phyloP scores from a whole-genome alignment of 495 filamentous ascomycete species.

The Venustampulla echinocandica region DNA sequence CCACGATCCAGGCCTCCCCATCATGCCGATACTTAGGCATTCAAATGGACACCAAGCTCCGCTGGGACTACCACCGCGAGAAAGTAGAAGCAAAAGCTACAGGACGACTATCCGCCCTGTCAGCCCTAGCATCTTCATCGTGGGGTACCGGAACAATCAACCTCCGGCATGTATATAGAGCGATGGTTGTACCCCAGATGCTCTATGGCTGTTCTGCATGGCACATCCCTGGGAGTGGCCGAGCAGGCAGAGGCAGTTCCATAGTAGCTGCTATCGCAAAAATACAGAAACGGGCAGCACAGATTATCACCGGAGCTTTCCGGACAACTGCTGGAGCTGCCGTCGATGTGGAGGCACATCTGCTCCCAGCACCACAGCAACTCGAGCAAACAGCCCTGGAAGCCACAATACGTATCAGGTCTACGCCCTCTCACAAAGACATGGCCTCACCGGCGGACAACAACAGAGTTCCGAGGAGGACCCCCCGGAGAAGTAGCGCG shows the following conservation, averaged over 20 bases:
- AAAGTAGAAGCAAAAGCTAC: constrained; percentile 14
- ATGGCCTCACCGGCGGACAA: no score
- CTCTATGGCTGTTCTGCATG: constrained; percentile 18
- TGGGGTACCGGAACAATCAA: constrained; percentile 16
- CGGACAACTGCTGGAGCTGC: constrained; percentile 20
- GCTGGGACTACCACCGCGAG: constrained; percentile 14
- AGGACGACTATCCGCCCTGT: constrained; percentile 13
- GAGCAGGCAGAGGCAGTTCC: no score
- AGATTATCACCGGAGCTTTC: constrained; percentile 20
- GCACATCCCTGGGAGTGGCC: no score
- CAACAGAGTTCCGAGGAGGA: no score
- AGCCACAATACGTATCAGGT: constrained; percentile 17
- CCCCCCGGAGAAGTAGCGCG: no score
- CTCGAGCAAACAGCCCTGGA: constrained; percentile 18
- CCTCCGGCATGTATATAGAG: constrained; percentile 15
- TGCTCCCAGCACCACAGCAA: constrained; percentile 16
- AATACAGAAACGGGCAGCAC: no score
- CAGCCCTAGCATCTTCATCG: constrained; percentile 12
- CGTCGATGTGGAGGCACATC: constrained; percentile 16
- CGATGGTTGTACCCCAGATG: constrained; percentile 17
- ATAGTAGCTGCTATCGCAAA: no score
- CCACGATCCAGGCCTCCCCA: constrained; percentile 11
- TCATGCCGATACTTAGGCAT: constrained; percentile 10
- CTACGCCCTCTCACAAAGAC: no score
- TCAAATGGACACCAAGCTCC: constrained; percentile 10